phyloP scores from a whole-genome alignment of 108 stramenopile genomes.

The Cafeteria roenbergensis region DNA sequence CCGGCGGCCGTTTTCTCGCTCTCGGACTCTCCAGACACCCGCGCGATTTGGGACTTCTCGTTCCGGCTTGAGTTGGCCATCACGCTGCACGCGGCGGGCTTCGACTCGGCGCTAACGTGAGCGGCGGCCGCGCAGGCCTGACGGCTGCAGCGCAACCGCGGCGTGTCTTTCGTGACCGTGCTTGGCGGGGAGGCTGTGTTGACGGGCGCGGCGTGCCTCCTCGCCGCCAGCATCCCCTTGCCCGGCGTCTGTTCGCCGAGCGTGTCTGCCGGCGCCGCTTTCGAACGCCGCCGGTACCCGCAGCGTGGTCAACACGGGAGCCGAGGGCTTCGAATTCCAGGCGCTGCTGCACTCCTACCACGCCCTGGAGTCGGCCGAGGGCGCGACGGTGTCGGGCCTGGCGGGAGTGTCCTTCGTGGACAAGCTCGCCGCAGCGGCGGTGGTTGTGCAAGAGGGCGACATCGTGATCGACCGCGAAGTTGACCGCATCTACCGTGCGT shows the following conservation, averaged over 20 bases:
- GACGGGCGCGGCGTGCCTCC: no score
- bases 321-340: conserved; percentile 27
- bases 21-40: conserved; percentile 23
- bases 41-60: conserved; percentile 10
- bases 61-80: conserved; percentile 29
- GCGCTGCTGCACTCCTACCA: conserved; percentile 42
- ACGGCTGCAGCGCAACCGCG: no score
- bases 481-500: conserved; percentile 21
- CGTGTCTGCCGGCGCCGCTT: no score
- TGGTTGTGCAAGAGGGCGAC: no score
- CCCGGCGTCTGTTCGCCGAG: no score
- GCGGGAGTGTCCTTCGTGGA: conserved; percentile 28
- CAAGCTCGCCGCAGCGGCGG: conserved; percentile 26
- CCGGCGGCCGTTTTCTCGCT: conserved; percentile 11
- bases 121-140: no score
- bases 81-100: conserved; percentile 18
- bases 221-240: no score
- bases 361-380: conserved; percentile 20
- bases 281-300: no score
- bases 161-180: no score
- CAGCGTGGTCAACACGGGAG: conserved; percentile 27
- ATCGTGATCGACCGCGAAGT: not conserved
- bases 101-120: no score
- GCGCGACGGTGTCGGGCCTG: conserved; percentile 24
- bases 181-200: no score